Evolutionary conservation across 139 green algal genomes (phyloP), one percentile per base, ranked within the genome.

Genomic region (Coelastrella sp.): DNA sequence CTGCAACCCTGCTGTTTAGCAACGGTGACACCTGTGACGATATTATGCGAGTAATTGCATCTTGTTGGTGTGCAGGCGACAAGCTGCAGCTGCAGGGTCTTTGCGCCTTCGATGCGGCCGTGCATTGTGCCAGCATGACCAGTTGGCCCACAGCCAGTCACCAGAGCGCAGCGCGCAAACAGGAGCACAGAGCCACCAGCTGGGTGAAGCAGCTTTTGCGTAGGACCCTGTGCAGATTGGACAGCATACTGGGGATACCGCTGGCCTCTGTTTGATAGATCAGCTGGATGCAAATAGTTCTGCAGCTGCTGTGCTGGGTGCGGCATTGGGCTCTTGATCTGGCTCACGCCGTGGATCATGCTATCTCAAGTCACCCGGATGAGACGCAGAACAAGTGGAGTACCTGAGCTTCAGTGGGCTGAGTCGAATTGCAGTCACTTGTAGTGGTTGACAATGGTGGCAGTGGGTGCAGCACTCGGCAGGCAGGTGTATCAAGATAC

Each of bases 31-130:
- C 40, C 27, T 67, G 72, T 41, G 19, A 11, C 68, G n/a, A n/a
- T n/a, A n/a, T n/a, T n/a, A 53, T 59, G 68, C 38, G 21, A 62
- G n/a, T 30, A 41, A 38, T 11, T 79, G 71, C 63, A 68, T 19
- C 64, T 34, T 34, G 37, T 50, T 11, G 41, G 21, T 43, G 9
- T 59, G 50, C 81, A 87, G 83, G 83, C 35, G 83, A 88, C 83
- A 83, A 85, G 73, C 45, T 91, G 53, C 85, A 89, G 85, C 87
- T 92, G 50, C 88, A 89, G 69, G 89, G 89, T 30, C n/a, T 84
- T 25, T 87, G 79, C 25, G 84, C 89, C 0, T 92, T 81, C 50
- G 73, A 92, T 21, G 89, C 89, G 15, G 89, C 89, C 0, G 89
- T 92, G 67, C 86, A 90, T 69, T 92, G 89, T 43, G 89, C 89